phyloP scores from a whole-genome alignment of 371 early-diverging fungal species.

The Mortierella sp. region DNA sequence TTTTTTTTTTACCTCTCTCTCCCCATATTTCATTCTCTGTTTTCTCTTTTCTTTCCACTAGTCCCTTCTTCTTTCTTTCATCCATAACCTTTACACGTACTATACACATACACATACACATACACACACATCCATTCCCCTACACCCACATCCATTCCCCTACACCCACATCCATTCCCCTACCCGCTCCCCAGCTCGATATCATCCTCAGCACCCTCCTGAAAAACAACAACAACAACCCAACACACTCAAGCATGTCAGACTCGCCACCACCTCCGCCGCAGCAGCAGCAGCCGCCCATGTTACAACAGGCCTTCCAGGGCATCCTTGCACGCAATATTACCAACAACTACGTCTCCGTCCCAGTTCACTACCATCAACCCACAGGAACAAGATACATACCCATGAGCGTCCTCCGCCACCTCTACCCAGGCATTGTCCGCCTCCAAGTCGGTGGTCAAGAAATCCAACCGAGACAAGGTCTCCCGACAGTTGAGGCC shows the following conservation, averaged over 20 bases:
- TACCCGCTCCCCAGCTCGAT: not conserved
- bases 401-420: conserved; percentile 4
- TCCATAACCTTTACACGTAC: no score
- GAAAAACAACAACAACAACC: not conserved
- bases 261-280: not conserved
- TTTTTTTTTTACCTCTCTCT: not conserved
- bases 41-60: not conserved
- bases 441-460: conserved; percentile 11
- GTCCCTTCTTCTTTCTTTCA: not conserved
- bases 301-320: not conserved
- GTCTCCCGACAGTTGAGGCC: not conserved
- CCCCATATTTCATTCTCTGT: not conserved
- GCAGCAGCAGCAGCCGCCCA: not conserved
- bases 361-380: conserved; percentile 17
- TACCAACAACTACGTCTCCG: conserved; percentile 8
- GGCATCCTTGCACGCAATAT: conserved; percentile 6
- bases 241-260: not conserved
- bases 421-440: conserved; percentile 14
- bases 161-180: not conserved
- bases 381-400: conserved; percentile 19
- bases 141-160: not conserved
- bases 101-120: not conserved
- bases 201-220: not conserved
- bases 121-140: not conserved
- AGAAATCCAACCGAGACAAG: not conserved